A percentile compares a stretch with the other conserved stretches of the same genome.
Evolutionary conservation across 192 early-diverging fungal genomes (phyloP).

Genomic region (Helicostylum pulchrum): DNA sequence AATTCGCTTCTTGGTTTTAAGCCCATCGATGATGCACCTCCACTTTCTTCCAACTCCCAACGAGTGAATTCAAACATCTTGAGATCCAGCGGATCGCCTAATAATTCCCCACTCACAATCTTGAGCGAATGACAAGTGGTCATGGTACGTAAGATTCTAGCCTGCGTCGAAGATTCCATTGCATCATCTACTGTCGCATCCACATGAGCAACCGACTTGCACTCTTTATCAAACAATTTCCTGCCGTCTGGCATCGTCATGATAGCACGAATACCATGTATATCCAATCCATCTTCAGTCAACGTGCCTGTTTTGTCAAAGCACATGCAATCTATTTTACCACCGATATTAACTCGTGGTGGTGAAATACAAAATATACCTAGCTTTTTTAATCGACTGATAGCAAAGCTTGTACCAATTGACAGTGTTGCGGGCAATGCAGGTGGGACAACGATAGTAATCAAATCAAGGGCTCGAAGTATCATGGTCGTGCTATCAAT

Average conservation of each 20-base stretch:
- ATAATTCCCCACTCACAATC: constrained; percentile 79
- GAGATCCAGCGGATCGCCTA: constrained; percentile 95
- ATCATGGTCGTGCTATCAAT: constrained; percentile 69
- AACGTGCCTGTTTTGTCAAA: constrained; percentile 99
- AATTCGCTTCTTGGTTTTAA: constrained; percentile 25
- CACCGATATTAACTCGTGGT: constrained; percentile 91
- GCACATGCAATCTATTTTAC: constrained; percentile 93
- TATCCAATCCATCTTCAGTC: constrained; percentile 94
- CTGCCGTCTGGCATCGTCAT: constrained; percentile 45
- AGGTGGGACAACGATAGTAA: constrained; percentile 96
- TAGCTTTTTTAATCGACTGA: constrained; percentile 70
- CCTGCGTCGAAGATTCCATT: constrained; percentile 3
- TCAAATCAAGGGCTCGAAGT: constrained; percentile 90
- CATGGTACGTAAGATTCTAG: constrained; percentile 59
- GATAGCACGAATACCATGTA: constrained; percentile 80
- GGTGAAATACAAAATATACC: constrained; percentile 94
- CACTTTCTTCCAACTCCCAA: constrained; percentile 92
- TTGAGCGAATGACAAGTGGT: constrained; percentile 86
- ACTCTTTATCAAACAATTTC: constrained; percentile 46
- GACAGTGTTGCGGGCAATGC: constrained; percentile 97
- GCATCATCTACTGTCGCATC: constrained; percentile 14
- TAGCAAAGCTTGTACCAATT: constrained; percentile 95
- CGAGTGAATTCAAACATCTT: constrained; percentile 97
- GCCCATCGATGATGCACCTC: constrained; percentile 31
- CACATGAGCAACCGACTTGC: constrained; percentile 5